These are phyloP conservation scores for Glycyrrhiza uralensis DNA, from an alignment of 306 rosid genomes.

Conservation along the genomic window DNA sequence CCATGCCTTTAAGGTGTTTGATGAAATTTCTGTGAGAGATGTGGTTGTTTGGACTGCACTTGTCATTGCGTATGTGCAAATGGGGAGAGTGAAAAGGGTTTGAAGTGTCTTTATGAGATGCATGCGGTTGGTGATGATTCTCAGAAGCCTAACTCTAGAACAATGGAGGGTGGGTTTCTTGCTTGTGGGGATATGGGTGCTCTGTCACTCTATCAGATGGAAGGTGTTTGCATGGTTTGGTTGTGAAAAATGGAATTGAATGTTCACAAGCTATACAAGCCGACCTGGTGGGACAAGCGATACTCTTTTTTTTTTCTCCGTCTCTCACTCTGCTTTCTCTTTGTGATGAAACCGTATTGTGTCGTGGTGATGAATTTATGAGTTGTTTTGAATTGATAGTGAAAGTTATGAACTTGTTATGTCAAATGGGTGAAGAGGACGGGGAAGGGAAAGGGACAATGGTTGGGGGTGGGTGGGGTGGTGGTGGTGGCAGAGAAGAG, in stretches of 20 bases:
- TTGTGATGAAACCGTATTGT: no score
- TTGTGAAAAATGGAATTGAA: constrained; percentile 51
- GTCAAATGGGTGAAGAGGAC: no score
- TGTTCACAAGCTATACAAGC: constrained; percentile 38
- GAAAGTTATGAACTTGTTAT: no score
- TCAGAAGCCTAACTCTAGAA: constrained; percentile 59
- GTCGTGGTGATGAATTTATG: no score
- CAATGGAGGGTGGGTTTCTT: constrained; percentile 71
- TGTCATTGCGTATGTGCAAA: constrained; percentile 61
- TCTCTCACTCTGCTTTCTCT: no score
- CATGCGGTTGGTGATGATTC: constrained; percentile 49
- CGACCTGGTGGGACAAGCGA: no score
- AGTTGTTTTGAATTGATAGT: no score
- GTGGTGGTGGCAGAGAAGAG: no score
- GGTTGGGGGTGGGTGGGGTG: no score
- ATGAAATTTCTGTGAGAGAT: constrained; percentile 58
- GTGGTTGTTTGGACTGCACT: constrained; percentile 83
- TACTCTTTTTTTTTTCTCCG: no score
- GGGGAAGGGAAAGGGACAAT: no score
- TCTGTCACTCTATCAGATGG: constrained; percentile 56
- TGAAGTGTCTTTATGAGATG: constrained; percentile 67
- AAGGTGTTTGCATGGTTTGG: constrained; percentile 63
- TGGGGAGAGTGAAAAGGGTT: constrained; percentile 58
- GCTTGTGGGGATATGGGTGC: constrained; percentile 67
- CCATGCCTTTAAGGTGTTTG: constrained; percentile 54